These are phyloP conservation scores for Pythium aristosporum DNA, from an alignment of 352 stramenopile genomes.

Conservation along the genomic window DNA sequence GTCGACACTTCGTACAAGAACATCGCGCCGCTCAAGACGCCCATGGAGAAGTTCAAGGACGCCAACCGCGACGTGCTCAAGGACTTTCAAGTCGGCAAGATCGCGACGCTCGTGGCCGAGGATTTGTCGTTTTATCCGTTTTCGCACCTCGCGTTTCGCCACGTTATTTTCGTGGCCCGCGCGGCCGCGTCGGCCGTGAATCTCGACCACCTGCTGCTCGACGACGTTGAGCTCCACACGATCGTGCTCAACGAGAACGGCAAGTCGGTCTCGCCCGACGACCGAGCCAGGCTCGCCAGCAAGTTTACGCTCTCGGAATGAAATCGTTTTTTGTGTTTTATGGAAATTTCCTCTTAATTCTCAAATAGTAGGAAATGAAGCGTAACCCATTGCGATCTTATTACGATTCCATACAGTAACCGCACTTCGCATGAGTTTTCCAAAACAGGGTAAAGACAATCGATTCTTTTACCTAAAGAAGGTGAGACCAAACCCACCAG, in stretches of 20 bases:
- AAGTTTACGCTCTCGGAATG: conserved; percentile 27
- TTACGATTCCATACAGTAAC: too few species aligned
- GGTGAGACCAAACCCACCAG: background rate
- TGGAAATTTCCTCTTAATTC: background rate
- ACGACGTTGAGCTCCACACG: conserved; percentile 44
- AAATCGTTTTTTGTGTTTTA: background rate
- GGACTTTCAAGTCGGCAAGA: conserved; percentile 60
- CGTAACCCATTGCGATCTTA: conserved; percentile 1
- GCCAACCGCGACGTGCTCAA: conserved; percentile 58
- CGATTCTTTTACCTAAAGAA: background rate
- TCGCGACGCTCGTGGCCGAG: conserved; percentile 60
- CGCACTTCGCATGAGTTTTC: background rate
- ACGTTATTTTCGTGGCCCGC: conserved; percentile 67
- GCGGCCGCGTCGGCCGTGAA: conserved; percentile 38
- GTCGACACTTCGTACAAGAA: conserved; percentile 54
- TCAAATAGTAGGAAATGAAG: conserved; percentile 3
- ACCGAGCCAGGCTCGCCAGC: conserved; percentile 33
- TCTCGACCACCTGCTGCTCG: conserved; percentile 45
- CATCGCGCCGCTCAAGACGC: conserved; percentile 68
- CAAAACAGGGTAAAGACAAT: conserved; percentile 12
- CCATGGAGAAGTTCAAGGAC: conserved; percentile 64
- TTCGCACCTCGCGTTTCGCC: conserved; percentile 46
- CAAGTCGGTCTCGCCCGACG: conserved; percentile 32
- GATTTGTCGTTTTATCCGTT: conserved; percentile 69
- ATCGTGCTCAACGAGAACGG: conserved; percentile 50